These are phyloP conservation scores for Solanum piurae DNA, from an alignment of 257 asterid species.

Conservation along the genomic window DNA sequence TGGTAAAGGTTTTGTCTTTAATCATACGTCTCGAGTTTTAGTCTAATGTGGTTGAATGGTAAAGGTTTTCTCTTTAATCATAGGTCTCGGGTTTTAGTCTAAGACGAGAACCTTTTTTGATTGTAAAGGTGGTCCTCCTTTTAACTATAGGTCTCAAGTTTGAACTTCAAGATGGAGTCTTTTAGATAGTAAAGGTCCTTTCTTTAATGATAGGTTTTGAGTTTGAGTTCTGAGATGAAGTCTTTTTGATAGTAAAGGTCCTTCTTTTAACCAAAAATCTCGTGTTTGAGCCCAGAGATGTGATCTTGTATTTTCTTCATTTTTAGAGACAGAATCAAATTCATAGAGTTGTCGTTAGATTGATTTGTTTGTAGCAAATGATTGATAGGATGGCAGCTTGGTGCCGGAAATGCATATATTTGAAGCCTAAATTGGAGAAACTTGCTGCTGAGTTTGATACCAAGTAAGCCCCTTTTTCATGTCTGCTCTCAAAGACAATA, in stretches of 20 bases:
- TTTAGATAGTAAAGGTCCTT: neutral
- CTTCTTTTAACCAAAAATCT: neutral
- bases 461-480: constrained; percentile 34
- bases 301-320: neutral
- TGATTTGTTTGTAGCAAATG: neutral
- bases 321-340: neutral
- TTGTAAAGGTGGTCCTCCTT: neutral
- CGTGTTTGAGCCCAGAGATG: neutral
- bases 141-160: neutral
- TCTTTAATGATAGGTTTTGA: neutral
- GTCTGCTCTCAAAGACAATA: neutral
- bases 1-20: fast-evolving
- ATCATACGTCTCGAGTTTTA: neutral
- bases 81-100: neutral
- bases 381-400: constrained; percentile 82
- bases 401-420: constrained; percentile 93
- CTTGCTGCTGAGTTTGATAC: constrained; percentile 68
- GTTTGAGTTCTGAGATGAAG: neutral
- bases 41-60: neutral
- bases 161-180: neutral
- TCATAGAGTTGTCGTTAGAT: neutral
- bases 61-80: too few species aligned
- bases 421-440: constrained; percentile 91
- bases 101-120: neutral
- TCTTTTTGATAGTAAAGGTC: neutral